Base-by-base conservation (phyloP, 2,329 filamentous ascomycete genomes). In the Colletotrichum graminicola region DNA sequence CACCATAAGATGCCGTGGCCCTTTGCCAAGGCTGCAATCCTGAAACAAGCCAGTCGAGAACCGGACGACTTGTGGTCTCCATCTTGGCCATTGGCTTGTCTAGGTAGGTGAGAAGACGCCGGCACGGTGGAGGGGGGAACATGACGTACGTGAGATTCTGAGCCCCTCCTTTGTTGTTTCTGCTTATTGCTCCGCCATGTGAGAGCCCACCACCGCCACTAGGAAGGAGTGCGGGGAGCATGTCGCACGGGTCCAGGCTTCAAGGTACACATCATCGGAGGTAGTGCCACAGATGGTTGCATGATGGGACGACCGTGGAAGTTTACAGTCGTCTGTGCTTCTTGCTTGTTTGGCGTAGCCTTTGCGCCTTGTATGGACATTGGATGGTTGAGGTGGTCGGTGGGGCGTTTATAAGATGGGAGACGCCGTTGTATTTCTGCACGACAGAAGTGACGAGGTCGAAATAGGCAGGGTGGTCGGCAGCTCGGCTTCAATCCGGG, bases 21-120 rank as follows among this genome's bases (percentile, higher is more conserved):
- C 61, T 41, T 43, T 52, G 61, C 61, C 61, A 63, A 63, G 61
- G 36, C 61, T 34, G 49, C 61, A 63, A 34, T 26, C 39, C 23
- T 63, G 61, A 63, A 63, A 63, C 61, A 63, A 55, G 49, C 61
- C 18, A 55, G 23, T 55, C 21, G 49, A 63, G 61, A 63, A 63
- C 36, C 49, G 61, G 61, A 63, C 23, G 47, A 52, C n/a, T 36
- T 49, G 12, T 61, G 10, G 47, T 63, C 36, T 62, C 34, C 26
- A 10, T 63, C 32, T 32, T 43, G 5, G 39, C n/a, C 56, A 2
- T 32, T 23, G 34, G 23, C 34, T 41, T 14, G 34, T 23, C 12
- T 4, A 43, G 21, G 59, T 36, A 51, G 60, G 60, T 52, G 32
- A 36, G 45, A 49, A 62, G 52, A 34, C 32, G 51, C 23, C 12